These are phyloP conservation scores for Carex kokanica DNA, from an alignment of 176 grass and related monocot species.

Conservation along the genomic window DNA sequence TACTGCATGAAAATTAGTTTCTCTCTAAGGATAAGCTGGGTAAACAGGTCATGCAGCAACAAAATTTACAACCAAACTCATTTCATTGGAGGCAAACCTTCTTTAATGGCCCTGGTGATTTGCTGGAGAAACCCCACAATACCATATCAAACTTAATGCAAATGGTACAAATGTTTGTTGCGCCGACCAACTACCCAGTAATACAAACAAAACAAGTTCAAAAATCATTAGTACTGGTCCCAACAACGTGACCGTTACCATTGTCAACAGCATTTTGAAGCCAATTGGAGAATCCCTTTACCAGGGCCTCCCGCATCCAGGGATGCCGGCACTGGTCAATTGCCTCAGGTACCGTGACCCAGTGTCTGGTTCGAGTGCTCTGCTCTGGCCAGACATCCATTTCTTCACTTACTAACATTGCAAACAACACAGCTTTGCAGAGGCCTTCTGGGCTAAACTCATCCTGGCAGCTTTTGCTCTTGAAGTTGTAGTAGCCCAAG, in stretches of 20 bases:
- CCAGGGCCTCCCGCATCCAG: slow-evolving; percentile 79
- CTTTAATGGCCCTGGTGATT: too few species aligned
- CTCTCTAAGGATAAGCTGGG: not conserved
- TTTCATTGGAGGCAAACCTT: not conserved
- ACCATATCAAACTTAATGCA: too few species aligned
- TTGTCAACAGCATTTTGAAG: not conserved
- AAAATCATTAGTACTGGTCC: not conserved
- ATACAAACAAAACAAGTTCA: not conserved
- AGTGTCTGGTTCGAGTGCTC: slow-evolving; percentile 71
- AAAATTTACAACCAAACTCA: not conserved
- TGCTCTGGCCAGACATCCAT: slow-evolving; percentile 82
- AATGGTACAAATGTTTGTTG: not conserved
- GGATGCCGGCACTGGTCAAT: slow-evolving; percentile 58
- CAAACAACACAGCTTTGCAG: slow-evolving; percentile 87
- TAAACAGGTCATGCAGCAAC: not conserved
- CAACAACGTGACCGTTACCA: not conserved
- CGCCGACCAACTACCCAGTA: not conserved
- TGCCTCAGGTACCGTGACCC: slow-evolving; percentile 69
- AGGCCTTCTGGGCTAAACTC: slow-evolving; percentile 78
- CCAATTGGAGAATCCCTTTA: slow-evolving; percentile 48
- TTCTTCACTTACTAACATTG: slow-evolving; percentile 77
- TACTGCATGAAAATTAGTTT: not conserved
- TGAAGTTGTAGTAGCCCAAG: slow-evolving; percentile 80
- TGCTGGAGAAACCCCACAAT: too few species aligned
- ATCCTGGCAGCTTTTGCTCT: slow-evolving; percentile 89